These are phyloP conservation scores for Kokia cookei DNA, from an alignment of 441 rosid genomes.

Conservation along the genomic window DNA sequence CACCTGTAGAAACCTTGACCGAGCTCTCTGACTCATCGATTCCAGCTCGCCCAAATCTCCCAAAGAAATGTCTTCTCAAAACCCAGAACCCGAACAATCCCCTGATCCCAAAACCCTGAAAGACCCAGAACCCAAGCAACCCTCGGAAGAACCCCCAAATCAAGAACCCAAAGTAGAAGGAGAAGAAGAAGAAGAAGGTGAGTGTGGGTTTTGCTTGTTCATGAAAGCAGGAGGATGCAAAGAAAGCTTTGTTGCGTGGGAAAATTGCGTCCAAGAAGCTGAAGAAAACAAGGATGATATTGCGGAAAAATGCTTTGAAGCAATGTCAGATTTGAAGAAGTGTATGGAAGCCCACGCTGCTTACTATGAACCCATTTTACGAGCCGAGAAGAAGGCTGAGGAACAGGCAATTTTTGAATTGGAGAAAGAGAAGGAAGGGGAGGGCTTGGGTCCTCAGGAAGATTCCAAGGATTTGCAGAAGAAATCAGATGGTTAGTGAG, in stretches of 20 bases:
- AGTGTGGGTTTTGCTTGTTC: conserved; percentile 88
- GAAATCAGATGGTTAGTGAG: not conserved
- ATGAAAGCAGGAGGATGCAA: conserved; percentile 92
- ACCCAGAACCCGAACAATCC: conserved; percentile 21
- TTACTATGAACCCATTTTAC: conserved; percentile 72
- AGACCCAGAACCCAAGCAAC: conserved; percentile 4
- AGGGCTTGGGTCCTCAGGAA: conserved; percentile 9
- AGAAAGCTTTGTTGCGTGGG: conserved; percentile 66
- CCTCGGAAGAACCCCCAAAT: not conserved
- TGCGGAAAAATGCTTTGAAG: conserved; percentile 67
- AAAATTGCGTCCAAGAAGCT: conserved; percentile 62
- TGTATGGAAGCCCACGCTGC: conserved; percentile 83
- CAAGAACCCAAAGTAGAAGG: conserved; percentile 29
- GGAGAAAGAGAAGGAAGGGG: conserved; percentile 27
- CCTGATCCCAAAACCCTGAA: conserved; percentile 5
- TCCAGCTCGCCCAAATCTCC: not conserved
- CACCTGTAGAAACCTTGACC: no score
- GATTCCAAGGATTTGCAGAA: conserved; percentile 3
- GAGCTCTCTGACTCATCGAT: not conserved
- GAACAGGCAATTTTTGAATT: conserved; percentile 46
- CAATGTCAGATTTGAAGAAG: conserved; percentile 47
- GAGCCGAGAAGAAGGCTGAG: conserved; percentile 72
- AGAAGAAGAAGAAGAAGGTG: conserved; percentile 54
- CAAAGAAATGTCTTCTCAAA: conserved; percentile 22
- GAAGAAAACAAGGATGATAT: conserved; percentile 55